phyloP scores from a whole-genome alignment of 2,329 filamentous ascomycete genomes.

The Simplicillium sp. region DNA sequence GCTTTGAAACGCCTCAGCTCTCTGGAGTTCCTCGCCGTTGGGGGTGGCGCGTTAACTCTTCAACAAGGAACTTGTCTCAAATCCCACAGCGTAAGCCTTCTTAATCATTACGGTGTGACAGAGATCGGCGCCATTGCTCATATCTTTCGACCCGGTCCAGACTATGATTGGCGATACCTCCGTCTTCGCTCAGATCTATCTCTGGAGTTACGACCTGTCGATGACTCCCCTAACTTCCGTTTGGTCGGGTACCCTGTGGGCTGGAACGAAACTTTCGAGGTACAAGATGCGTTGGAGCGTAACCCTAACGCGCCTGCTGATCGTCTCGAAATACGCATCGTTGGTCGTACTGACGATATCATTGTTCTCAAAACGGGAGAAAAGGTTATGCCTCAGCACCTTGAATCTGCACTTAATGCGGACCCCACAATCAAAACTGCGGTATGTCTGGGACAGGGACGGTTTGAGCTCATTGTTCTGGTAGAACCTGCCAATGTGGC shows the following conservation, averaged over 20 bases:
- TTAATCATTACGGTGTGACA: conserved; percentile 24
- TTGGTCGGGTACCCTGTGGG: conserved; percentile 14
- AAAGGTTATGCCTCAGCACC: conserved; percentile 9
- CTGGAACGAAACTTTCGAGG: conserved; percentile 14
- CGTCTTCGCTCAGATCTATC: conserved; percentile 18
- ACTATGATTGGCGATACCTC: conserved; percentile 20
- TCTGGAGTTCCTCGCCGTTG: conserved; percentile 18
- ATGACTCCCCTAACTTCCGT: conserved; percentile 5
- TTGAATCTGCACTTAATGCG: conserved; percentile 7
- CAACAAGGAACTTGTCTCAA: conserved; percentile 11
- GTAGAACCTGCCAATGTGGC: conserved; percentile 5
- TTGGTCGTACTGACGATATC: conserved; percentile 20
- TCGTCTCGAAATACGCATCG: conserved; percentile 10
- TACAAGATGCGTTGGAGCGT: conserved; percentile 18
- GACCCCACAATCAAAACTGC: conserved; percentile 4
- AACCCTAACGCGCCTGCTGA: conserved; percentile 8
- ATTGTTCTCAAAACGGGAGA: conserved; percentile 12
- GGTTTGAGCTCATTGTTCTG: conserved; percentile 9
- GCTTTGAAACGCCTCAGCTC: conserved; percentile 7
- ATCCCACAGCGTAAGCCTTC: conserved; percentile 12
- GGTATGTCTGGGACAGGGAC: conserved; percentile 7
- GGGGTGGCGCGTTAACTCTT: conserved; percentile 17
- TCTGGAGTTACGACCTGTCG: conserved; percentile 11
- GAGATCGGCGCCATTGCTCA: conserved; percentile 21
- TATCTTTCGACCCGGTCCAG: conserved; percentile 16